Percentiles rank a stretch among this genome's conserved stretches.
These are phyloP conservation scores for Magnolia changhungtana DNA, from an alignment of 164 flowering plant genomes.

Conservation along the genomic window DNA sequence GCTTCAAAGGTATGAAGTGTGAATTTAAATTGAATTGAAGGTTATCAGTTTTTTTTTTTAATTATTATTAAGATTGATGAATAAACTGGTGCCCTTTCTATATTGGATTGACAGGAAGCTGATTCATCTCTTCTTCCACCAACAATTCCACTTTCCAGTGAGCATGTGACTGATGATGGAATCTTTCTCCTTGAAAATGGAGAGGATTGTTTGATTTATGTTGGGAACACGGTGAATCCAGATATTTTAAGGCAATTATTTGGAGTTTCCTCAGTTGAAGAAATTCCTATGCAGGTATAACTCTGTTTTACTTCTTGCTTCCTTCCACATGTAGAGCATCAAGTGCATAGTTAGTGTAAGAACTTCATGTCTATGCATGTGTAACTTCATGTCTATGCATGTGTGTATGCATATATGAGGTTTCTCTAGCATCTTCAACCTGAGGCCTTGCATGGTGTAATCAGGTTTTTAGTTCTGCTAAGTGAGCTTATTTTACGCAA, in stretches of 20 bases:
- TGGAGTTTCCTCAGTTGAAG: conserved; percentile 63
- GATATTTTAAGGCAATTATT: conserved; percentile 56
- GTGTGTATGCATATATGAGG: not conserved
- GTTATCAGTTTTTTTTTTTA: not conserved
- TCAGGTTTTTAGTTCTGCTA: too few species aligned
- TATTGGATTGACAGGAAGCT: conserved; percentile 42
- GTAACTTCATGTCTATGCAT: too few species aligned
- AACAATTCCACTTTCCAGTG: conserved; percentile 81
- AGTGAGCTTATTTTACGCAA: too few species aligned
- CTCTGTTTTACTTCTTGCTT: not conserved
- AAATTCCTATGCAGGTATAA: conserved; percentile 73
- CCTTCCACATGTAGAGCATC: not conserved
- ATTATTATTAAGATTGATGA: not conserved
- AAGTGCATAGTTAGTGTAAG: not conserved
- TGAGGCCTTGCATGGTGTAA: too few species aligned
- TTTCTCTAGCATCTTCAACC: too few species aligned
- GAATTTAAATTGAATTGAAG: not conserved
- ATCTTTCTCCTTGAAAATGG: conserved; percentile 94
- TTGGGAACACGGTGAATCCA: conserved; percentile 63
- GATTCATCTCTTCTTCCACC: conserved; percentile 56
- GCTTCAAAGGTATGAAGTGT: conserved; percentile 46
- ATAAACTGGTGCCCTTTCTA: not conserved
- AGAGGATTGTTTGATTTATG: conserved; percentile 71
- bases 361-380: not conserved
- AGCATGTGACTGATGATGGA: conserved; percentile 77